Base-by-base conservation (phyloP, 2,329 filamentous ascomycete species). In the Colletotrichum abscissum region DNA sequence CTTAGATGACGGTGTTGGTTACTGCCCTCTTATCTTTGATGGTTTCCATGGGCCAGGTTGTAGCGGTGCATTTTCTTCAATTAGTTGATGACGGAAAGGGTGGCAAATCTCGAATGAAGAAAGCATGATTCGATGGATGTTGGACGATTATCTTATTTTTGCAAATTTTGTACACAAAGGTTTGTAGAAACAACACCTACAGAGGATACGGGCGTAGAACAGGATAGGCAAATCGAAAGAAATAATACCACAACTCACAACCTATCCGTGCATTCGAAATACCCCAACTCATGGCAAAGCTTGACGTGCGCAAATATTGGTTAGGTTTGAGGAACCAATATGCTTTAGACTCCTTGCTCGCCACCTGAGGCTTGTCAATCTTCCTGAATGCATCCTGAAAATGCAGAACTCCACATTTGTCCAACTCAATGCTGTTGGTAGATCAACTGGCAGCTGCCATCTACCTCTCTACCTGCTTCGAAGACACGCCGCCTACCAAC, bases 1-100 rank as follows among this genome's bases (percentile, higher is more conserved):
- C 78, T 57, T 84, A 69, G 74, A 22, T 33, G 24, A 46, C 30
- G 42, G 7, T 3, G 42, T 3, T 4, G 7, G 4, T 49, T 2
- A 6, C 8, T 22, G 19, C 11, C 7, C 8, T 49, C 7, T 19
- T 9, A 22, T 49, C 42, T 22, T 11, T 3, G 11, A 7, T 8
- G 42, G 19, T n/a, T 49, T 19, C n/a, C 19, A 22, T 19, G 4
- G n/a, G 42, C 11, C 19, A 49, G 19, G 7, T 49, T 49, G 7
- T 9, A 8, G 8, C 7, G 19, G 42, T 49, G 42, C 19, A 49
- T 49, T 49, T 49, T n/a, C 19, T 49, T n/a, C 8, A 19, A 8
- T 49, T 22, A 9, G 19, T 49, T 35, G 33, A 12, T n/a, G 42
- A n/a, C n/a, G 42, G 42, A 6, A 49, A 24, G 12, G 49, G 11